phyloP scores from a whole-genome alignment of 1,284 basidiomycete genomes.

The Apiotrichum siamense region DNA sequence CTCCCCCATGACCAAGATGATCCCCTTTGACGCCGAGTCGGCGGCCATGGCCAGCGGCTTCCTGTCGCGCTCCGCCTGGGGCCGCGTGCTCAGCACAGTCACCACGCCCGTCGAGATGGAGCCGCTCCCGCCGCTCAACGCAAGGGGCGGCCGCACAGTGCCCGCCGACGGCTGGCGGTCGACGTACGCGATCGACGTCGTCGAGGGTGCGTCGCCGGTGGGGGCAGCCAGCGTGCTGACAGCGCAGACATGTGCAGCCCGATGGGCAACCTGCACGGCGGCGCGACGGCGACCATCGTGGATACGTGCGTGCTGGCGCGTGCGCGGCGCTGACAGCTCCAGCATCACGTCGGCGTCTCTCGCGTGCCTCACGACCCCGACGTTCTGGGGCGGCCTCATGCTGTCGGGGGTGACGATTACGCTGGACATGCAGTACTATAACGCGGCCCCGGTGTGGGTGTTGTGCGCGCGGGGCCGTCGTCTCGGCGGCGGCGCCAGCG shows the following conservation, averaged over 20 bases:
- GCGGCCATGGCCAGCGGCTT: neutral
- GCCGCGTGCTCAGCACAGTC: neutral
- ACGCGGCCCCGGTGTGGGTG: conserved; percentile 14
- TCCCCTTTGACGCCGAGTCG: neutral
- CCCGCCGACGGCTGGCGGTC: neutral
- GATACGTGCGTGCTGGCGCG: conserved; percentile 20
- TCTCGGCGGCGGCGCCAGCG: too few species aligned
- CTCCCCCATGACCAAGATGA: neutral
- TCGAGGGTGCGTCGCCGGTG: neutral
- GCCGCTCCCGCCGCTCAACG: neutral
- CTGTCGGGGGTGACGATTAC: conserved; percentile 26
- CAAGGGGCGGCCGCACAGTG: conserved; percentile 2
- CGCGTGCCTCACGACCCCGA: conserved; percentile 18
- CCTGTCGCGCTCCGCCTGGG: neutral
- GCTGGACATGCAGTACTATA: conserved; percentile 28
- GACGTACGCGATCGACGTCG: neutral
- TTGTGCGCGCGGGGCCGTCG: neutral
- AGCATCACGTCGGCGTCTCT: conserved; percentile 2
- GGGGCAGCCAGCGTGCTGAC: neutral
- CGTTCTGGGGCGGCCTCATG: conserved; percentile 36
- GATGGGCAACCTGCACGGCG: conserved; percentile 29
- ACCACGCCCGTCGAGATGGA: neutral
- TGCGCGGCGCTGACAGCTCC: neutral
- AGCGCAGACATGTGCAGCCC: neutral
- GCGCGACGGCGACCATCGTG: conserved; percentile 26